Base-by-base conservation (phyloP, 331 rosid species). In the Dryas integrifolia region DNA sequence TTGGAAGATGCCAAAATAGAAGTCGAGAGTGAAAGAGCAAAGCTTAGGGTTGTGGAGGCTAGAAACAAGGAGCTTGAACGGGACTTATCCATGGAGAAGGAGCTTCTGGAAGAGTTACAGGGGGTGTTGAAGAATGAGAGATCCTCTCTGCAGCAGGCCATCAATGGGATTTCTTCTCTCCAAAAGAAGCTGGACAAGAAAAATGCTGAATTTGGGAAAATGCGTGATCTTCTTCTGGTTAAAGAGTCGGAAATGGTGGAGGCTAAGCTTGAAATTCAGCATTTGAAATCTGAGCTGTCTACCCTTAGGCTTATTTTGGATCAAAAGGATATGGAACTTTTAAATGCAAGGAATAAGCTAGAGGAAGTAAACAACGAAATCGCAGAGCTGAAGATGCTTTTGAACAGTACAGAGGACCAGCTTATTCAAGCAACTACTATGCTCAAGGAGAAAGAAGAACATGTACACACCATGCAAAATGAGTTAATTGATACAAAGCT, bases 371-470 rank as follows among this genome's bases (percentile, higher is more conserved):
- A 84, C 83, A 84, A 79, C 74, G 93, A 95, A 85, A 80, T 86
- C 5, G 76, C 82, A 52, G 96, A 86, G 82, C 86, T 95, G 38
- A 91, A 84, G 86, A 69, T 81, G 82, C 89, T 85, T 69, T 53
- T 89, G 89, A 87, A 75, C 75, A 71, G 82, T 55, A 89, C 80
- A 84, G 97, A 95, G 85, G 65, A 72, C 9, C 92, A 84, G 72
- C 98, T 89, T 70, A 69, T 87, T 58, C 92, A 89, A 79, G 89
- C 98, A 70, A 74, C 90, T 49, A 71, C 76, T 58, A 50, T 81
- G 92, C 86, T 91, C 43, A 82, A 87, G 86, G 97, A 85, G 88
- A 94, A 88, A 85, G 98, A 94, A 12, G 92, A 89, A 79, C 79
- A 70, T 15, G 86, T 84, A 58, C 76, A 85, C 80, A 72, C 58